A percentile compares a stretch with the other conserved stretches of the same genome.
These are phyloP conservation scores for Trichoderma pleuroti DNA, from an alignment of 2,329 filamentous ascomycete genomes.

Conservation along the genomic window DNA sequence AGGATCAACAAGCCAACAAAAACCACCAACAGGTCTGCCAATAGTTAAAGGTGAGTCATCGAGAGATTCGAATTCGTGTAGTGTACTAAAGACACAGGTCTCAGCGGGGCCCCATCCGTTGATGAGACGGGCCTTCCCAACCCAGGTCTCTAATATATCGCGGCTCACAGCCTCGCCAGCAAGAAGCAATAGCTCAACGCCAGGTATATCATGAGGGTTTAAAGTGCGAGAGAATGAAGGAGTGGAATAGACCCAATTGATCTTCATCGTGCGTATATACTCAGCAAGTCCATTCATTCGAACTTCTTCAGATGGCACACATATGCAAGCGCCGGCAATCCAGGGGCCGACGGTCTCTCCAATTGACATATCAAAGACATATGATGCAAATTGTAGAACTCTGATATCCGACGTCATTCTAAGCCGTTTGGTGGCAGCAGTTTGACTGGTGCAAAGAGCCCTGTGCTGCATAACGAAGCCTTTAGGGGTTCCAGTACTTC, in stretches of 20 bases:
- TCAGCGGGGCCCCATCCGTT: conserved; percentile 18
- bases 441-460: conserved; percentile 14
- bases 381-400: conserved; percentile 18
- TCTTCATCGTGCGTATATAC: neutral
- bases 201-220: conserved; percentile 22
- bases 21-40: conserved; percentile 12
- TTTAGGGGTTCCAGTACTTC: conserved; percentile 19
- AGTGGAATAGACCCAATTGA: conserved; percentile 15
- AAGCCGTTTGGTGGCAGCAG: neutral
- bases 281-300: neutral
- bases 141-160: conserved; percentile 12
- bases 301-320: conserved; percentile 16
- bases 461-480: conserved; percentile 20
- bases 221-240: conserved; percentile 15
- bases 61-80: conserved; percentile 5
- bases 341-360: conserved; percentile 7
- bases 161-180: conserved; percentile 9
- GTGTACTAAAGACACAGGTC: conserved; percentile 11
- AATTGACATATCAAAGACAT: conserved; percentile 15
- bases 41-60: conserved; percentile 9
- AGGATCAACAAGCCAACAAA: conserved; percentile 14
- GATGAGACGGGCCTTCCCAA: conserved; percentile 8
- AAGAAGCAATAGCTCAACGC: conserved; percentile 8
- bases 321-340: conserved; percentile 15
- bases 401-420: neutral